These are phyloP conservation scores for Rickenella mellea DNA, from an alignment of 768 basidiomycete genomes.

Conservation along the genomic window DNA sequence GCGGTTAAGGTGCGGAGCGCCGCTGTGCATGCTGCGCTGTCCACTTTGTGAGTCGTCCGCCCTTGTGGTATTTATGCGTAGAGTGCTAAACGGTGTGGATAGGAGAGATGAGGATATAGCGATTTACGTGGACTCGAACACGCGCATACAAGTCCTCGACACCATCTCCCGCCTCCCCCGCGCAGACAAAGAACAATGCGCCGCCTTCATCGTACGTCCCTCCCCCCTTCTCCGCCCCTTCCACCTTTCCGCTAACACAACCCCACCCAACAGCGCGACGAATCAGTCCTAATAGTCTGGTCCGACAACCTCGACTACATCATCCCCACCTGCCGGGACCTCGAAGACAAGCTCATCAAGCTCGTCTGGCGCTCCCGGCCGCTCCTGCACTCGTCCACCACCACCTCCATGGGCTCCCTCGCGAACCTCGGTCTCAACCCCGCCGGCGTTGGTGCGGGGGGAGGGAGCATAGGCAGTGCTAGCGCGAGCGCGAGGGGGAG, in stretches of 20 bases:
- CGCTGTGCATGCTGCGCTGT: constrained; percentile 70
- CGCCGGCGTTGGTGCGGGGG: constrained; percentile 20
- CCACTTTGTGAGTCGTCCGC: constrained; percentile 44
- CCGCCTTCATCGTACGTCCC: constrained; percentile 62
- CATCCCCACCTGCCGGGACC: constrained; percentile 62
- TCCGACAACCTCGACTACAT: constrained; percentile 75
- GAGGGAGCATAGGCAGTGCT: constrained; percentile 13
- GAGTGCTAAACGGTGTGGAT: not conserved
- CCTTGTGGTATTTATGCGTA: not conserved
- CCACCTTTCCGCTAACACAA: constrained; percentile 1
- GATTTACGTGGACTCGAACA: constrained; percentile 68
- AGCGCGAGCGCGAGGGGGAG: constrained; percentile 17
- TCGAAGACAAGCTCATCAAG: constrained; percentile 70
- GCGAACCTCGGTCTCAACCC: constrained; percentile 30
- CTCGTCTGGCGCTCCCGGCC: constrained; percentile 62
- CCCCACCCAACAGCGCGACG: constrained; percentile 59
- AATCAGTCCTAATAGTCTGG: constrained; percentile 78
- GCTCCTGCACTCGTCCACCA: constrained; percentile 33
- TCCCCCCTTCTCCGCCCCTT: not conserved
- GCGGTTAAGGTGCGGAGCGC: constrained; percentile 76
- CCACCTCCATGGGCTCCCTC: constrained; percentile 46
- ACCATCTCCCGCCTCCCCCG: constrained; percentile 55
- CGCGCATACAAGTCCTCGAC: constrained; percentile 80
- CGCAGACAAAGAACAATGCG: constrained; percentile 88
- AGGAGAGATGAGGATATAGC: constrained; percentile 51